These are phyloP conservation scores for Lentinus tigrinus DNA, from an alignment of 768 basidiomycete species.

Conservation along the genomic window DNA sequence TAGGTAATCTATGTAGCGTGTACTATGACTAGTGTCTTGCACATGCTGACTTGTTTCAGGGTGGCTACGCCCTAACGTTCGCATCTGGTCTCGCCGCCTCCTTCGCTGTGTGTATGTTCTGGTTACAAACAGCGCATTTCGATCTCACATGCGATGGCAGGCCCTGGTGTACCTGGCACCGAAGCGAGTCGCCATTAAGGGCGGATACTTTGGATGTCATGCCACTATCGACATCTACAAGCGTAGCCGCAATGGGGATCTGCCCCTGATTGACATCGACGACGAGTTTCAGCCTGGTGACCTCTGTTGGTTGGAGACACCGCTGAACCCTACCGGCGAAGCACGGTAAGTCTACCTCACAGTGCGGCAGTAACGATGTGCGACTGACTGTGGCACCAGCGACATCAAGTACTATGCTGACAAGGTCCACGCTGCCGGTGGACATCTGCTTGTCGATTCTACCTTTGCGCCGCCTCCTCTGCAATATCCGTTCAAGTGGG, in stretches of 20 bases:
- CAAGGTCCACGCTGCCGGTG: constrained; percentile 77
- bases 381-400: constrained; percentile 31
- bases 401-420: constrained; percentile 81
- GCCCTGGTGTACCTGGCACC: constrained; percentile 69
- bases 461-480: constrained; percentile 90
- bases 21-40: background rate
- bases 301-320: constrained; percentile 86
- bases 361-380: too few species aligned
- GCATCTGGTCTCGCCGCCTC: constrained; percentile 75
- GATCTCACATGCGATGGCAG: constrained; percentile 32
- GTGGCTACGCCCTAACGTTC: constrained; percentile 74
- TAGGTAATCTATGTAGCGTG: constrained; percentile 23
- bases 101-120: constrained; percentile 53
- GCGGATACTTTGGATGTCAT: constrained; percentile 78
- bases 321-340: constrained; percentile 84
- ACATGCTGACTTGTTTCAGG: constrained; percentile 36
- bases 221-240: constrained; percentile 61
- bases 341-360: constrained; percentile 45
- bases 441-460: constrained; percentile 72
- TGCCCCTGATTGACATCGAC: constrained; percentile 67
- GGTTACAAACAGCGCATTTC: background rate
- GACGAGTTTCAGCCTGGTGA: constrained; percentile 73
- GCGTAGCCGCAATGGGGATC: constrained; percentile 41
- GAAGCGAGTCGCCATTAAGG: constrained; percentile 73
- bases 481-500: constrained; percentile 85